Conservation (phyloP, 73 alveolate genomes). For the Symbiodinium pilosum region DNA sequence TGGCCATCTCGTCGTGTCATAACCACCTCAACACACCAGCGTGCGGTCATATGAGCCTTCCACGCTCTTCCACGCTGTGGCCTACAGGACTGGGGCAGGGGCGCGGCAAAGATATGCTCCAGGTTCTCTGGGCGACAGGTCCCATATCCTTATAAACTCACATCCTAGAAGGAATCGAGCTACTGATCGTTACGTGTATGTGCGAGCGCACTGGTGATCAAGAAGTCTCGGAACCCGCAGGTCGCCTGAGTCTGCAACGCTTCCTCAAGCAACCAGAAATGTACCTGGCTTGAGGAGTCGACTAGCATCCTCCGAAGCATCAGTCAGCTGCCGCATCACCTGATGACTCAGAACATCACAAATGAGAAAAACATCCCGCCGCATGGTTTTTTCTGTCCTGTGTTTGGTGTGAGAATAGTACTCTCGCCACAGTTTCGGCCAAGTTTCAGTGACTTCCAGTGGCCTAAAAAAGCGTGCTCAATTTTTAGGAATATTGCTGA, state of each 20-base stretch:
- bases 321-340: conserved; percentile 58
- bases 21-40: conserved; percentile 22
- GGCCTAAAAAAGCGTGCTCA: too few species aligned
- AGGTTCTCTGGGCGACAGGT: conserved; percentile 43
- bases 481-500: too few species aligned
- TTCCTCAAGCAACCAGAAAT: too few species aligned
- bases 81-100: background rate
- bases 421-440: too few species aligned
- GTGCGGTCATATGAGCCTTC: too few species aligned
- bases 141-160: conserved; percentile 19
- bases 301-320: background rate
- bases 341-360: background rate
- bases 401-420: too few species aligned
- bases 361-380: too few species aligned
- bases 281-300: background rate
- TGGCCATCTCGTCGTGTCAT: conserved; percentile 74
- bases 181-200: background rate
- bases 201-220: conserved; percentile 48
- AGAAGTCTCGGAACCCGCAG: conserved; percentile 63
- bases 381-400: too few species aligned
- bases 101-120: conserved; percentile 91
- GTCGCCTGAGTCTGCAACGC: conserved; percentile 15
- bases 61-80: too few species aligned
- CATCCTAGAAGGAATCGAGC: background rate
- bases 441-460: too few species aligned